These are phyloP conservation scores for Xylaria acuta DNA, from an alignment of 495 filamentous ascomycete species.

Conservation along the genomic window DNA sequence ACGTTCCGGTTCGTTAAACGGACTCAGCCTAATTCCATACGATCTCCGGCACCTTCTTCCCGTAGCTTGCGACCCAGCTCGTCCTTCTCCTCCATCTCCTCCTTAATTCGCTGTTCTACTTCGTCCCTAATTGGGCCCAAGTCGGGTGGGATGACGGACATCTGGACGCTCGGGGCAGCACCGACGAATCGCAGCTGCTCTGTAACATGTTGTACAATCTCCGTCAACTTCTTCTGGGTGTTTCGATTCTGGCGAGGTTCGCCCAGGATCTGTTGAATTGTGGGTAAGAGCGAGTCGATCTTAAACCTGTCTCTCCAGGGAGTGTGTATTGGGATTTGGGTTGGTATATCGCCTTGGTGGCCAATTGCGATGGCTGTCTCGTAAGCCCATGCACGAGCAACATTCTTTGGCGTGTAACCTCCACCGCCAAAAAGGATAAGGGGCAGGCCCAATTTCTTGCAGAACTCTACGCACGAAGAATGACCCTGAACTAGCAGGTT, in stretches of 20 bases:
- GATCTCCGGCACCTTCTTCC: slow-evolving; percentile 50
- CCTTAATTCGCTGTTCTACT: slow-evolving; percentile 76
- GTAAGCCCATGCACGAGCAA: slow-evolving; percentile 94
- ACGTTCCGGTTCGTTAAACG: neutral
- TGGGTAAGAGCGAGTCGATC: slow-evolving; percentile 82
- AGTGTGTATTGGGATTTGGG: slow-evolving; percentile 72
- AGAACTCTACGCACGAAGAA: slow-evolving; percentile 86
- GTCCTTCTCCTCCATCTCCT: slow-evolving; percentile 68
- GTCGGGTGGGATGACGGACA: slow-evolving; percentile 80
- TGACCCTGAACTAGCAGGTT: slow-evolving; percentile 95
- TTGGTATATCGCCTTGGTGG: slow-evolving; percentile 71
- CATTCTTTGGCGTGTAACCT: slow-evolving; percentile 97
- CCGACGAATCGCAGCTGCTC: slow-evolving; percentile 89
- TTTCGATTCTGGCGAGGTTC: slow-evolving; percentile 78
- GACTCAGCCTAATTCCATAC: slow-evolving; percentile 41
- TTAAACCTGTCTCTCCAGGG: slow-evolving; percentile 82
- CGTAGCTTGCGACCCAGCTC: slow-evolving; percentile 51
- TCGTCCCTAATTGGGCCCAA: slow-evolving; percentile 75
- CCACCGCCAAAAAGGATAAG: slow-evolving; percentile 92
- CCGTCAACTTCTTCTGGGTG: slow-evolving; percentile 71
- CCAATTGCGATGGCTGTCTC: slow-evolving; percentile 91
- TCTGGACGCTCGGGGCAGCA: slow-evolving; percentile 85
- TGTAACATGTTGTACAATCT: slow-evolving; percentile 73
- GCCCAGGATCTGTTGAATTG: slow-evolving; percentile 68
- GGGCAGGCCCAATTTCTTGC: slow-evolving; percentile 77